A percentile compares a stretch with the other conserved stretches of the same genome.
These are phyloP conservation scores for Boletus bicolor DNA, from an alignment of 768 basidiomycete species.

Conservation along the genomic window DNA sequence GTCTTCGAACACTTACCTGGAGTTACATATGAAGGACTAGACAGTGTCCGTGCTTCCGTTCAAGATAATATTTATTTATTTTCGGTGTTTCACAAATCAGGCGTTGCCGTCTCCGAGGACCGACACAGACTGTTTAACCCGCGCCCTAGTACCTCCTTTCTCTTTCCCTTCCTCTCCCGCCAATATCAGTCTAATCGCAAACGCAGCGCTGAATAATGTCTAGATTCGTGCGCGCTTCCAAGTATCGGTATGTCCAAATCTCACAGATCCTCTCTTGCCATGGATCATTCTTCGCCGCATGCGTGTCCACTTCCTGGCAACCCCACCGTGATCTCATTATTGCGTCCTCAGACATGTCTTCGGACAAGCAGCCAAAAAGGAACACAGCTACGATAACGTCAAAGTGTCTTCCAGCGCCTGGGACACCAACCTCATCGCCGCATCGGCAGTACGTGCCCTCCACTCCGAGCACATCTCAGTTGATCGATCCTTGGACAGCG, in stretches of 20 bases:
- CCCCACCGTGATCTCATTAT: background rate
- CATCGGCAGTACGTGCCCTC: constrained; percentile 58
- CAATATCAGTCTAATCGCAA: background rate
- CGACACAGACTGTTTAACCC: background rate
- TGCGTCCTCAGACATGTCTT: constrained; percentile 73
- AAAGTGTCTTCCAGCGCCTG: constrained; percentile 88
- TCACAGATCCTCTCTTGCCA: constrained; percentile 3
- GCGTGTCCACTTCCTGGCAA: background rate
- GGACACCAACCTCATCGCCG: constrained; percentile 92
- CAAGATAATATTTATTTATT: background rate
- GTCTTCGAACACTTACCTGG: too few species aligned
- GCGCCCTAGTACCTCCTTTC: background rate
- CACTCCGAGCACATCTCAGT: background rate
- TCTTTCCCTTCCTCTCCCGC: background rate
- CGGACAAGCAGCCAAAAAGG: constrained; percentile 84
- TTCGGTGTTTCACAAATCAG: background rate
- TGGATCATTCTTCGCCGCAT: background rate
- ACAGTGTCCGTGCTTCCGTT: too few species aligned
- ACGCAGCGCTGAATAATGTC: constrained; percentile 52
- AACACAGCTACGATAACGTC: constrained; percentile 75
- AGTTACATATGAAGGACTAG: too few species aligned
- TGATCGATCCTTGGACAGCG: constrained; percentile 38
- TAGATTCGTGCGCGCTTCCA: constrained; percentile 81
- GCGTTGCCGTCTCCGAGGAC: background rate
- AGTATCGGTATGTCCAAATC: constrained; percentile 64